Conservation (phyloP, 2,329 filamentous ascomycete species). For the Phaeosphaeria sp. region DNA sequence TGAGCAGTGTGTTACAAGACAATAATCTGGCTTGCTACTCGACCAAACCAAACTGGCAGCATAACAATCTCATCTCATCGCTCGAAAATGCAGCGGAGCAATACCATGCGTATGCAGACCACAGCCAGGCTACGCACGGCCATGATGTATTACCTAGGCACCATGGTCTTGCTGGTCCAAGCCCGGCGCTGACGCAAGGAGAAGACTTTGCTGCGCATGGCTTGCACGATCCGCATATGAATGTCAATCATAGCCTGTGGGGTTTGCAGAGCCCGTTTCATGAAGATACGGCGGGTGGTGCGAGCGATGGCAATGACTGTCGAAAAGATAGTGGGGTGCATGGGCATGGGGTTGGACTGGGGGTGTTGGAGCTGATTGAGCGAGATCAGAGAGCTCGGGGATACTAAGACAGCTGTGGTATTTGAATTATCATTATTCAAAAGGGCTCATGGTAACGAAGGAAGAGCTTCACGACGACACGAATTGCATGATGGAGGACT, state of each 20-base stretch:
- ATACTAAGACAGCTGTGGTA: constrained; percentile 8
- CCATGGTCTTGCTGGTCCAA: constrained; percentile 2
- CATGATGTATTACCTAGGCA: constrained; percentile 4
- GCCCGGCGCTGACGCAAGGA: constrained; percentile 3
- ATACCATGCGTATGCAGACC: constrained; percentile 11
- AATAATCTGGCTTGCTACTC: constrained; percentile 23
- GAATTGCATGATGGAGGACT: background rate
- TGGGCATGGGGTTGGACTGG: constrained; percentile 14
- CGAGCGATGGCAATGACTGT: constrained; percentile 6
- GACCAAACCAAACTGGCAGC: constrained; percentile 29
- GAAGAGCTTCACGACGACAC: background rate
- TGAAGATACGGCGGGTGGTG: constrained; percentile 32
- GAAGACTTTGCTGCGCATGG: constrained; percentile 17
- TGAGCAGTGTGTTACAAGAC: constrained; percentile 5
- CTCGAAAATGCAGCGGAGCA: constrained; percentile 32
- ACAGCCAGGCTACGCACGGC: constrained; percentile 4
- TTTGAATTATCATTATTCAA: no score
- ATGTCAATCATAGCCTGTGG: constrained; percentile 27
- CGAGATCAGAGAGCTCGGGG: constrained; percentile 23
- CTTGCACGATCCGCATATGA: constrained; percentile 15
- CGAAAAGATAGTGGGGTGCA: constrained; percentile 11
- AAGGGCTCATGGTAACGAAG: no score
- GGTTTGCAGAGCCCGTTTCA: constrained; percentile 33
- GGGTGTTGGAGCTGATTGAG: constrained; percentile 29
- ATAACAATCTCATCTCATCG: constrained; percentile 24